Percentiles rank a stretch among this genome's conserved stretches.
Conservation (phyloP, 768 basidiomycete species). For the Psilocybe subaeruginosa region DNA sequence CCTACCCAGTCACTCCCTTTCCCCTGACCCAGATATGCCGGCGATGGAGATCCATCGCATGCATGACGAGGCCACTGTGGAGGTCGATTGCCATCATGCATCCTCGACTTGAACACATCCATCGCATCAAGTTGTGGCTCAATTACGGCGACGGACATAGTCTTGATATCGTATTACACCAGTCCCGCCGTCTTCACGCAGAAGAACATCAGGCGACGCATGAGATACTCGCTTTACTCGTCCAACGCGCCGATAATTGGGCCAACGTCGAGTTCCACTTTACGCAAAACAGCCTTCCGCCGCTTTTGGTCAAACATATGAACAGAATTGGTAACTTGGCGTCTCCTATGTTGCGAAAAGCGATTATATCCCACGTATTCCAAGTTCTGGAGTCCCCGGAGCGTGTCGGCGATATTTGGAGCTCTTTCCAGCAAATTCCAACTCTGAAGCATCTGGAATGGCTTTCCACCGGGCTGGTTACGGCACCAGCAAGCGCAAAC, state of each 20-base stretch:
- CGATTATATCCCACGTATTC: background rate
- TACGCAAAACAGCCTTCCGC: background rate
- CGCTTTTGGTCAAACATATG: background rate
- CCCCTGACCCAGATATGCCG: slow-evolving; percentile 18
- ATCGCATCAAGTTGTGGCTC: slow-evolving; percentile 12
- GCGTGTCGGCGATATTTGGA: background rate
- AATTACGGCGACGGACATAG: background rate
- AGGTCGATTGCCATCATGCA: slow-evolving; percentile 9
- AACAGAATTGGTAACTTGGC: background rate
- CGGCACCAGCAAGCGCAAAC: background rate
- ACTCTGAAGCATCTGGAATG: background rate
- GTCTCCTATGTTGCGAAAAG: background rate
- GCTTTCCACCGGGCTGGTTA: background rate
- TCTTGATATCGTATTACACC: slow-evolving; percentile 8
- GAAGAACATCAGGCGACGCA: slow-evolving; percentile 6
- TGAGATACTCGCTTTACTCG: slow-evolving; percentile 1
- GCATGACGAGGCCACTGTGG: slow-evolving; percentile 15
- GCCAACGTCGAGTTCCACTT: slow-evolving; percentile 5
- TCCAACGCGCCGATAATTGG: slow-evolving; percentile 6
- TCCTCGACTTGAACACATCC: slow-evolving; percentile 9
- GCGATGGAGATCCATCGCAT: slow-evolving; percentile 14
- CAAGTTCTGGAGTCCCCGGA: background rate
- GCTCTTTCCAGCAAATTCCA: background rate
- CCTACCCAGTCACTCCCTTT: slow-evolving; percentile 10
- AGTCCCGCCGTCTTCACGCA: background rate